phyloP scores from a whole-genome alignment of 441 rosid genomes.

The Euphorbia schlechtendalii region DNA sequence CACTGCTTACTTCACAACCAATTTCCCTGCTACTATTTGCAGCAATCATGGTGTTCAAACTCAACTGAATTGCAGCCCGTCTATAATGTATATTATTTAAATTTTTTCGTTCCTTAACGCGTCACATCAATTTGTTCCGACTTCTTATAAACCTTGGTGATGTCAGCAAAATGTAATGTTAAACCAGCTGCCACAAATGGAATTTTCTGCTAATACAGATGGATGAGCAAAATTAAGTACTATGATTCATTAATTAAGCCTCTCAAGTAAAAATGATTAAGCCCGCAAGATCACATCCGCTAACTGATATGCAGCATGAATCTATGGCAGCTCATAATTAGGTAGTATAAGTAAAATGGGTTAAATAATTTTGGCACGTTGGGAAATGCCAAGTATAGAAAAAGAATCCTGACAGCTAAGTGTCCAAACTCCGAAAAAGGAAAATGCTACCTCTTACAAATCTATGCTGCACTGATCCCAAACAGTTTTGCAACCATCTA shows the following conservation, averaged over 20 bases:
- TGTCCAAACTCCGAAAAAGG: no score
- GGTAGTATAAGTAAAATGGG: no score
- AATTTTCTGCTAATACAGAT: background rate
- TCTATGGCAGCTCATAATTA: background rate
- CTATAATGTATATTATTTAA: no score
- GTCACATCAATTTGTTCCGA: no score
- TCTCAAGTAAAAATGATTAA: background rate
- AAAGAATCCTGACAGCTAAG: no score
- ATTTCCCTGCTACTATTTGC: slow-evolving; percentile 21
- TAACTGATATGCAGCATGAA: background rate
- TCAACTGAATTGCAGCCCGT: slow-evolving; percentile 3
- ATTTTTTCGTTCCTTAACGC: no score
- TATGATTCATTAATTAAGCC: background rate
- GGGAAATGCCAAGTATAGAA: no score
- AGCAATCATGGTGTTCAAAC: slow-evolving; percentile 18
- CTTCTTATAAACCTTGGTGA: background rate
- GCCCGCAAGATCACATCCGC: background rate
- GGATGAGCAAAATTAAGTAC: background rate
- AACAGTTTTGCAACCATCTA: background rate
- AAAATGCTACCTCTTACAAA: background rate
- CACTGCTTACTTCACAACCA: slow-evolving; percentile 24
- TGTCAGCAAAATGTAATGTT: background rate
- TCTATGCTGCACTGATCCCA: background rate
- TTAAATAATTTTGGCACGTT: no score
- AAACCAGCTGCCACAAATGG: background rate